Base-by-base conservation (phyloP, 2,329 filamentous ascomycete genomes). In the Claviceps paspali region DNA sequence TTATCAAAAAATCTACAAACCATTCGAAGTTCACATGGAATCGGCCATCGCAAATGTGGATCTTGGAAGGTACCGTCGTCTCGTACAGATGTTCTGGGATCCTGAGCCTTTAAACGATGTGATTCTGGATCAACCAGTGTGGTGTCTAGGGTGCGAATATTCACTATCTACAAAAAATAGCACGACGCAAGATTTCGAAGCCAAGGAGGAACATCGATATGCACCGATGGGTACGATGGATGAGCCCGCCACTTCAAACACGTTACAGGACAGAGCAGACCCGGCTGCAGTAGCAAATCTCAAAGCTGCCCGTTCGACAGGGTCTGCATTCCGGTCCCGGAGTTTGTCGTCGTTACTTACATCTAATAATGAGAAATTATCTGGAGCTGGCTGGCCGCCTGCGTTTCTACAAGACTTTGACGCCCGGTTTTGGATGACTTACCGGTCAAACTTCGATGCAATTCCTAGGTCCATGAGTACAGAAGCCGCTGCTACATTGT, bases 371-470 rank as follows among this genome's bases (percentile, higher is more conserved):
- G 52, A 56, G 2, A 50, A 50, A 3, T 51, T 59, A 14, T 63
- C 64, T 41, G 63, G 63, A 12, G 77, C 80, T 11, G 78, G 80
- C 41, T 98, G 91, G 91, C 91, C 91, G 8, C 63, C 71, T 8
- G 68, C 74, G 4, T 98, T 98, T 51, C 64, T 96, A 24, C 81
- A 86, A 42, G 91, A 98, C 57, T 92, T 96, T 50, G 86, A 94
- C 55, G 87, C 88, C 5, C 76, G 76, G 43, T 75, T 95, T 56
- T 96, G 91, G 88, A 83, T 98, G 71, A 96, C 88, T 8, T 98
- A 98, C 53, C 76, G 91, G 36, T 91, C 79, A 19, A 81, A 81
- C 47, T 98, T 98, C 54, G 65, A 77, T 8, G 68, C 76, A 1
- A 98, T 98, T 52, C 70, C 82, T 14, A 83, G 78, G 55, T 87